Evolutionary conservation across 1,139 yeast species (phyloP).

Genomic region (Blastobotrys ciferrii): DNA sequence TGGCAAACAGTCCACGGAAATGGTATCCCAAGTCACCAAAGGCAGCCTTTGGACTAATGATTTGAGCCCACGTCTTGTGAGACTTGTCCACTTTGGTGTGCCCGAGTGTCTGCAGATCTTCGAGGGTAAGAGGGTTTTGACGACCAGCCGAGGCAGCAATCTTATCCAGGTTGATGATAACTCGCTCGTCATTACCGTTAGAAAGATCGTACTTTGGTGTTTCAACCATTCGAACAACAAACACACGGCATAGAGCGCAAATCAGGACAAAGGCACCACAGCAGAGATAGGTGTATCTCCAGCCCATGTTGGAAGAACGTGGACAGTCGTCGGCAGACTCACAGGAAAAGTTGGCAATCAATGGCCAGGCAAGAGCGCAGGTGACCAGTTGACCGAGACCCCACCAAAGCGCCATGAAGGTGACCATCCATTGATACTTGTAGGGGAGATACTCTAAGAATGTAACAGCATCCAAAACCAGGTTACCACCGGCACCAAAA

Average conservation of each 20-base stretch:
- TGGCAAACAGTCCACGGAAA: conserved; percentile 40
- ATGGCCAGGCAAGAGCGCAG: conserved; percentile 53
- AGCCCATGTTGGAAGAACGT: conserved; percentile 50
- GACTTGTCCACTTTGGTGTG: conserved; percentile 16
- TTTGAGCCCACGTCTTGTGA: conserved; percentile 12
- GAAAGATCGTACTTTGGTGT: conserved; percentile 57
- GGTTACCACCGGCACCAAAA: conserved; percentile 50
- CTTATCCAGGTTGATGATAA: conserved; percentile 24
- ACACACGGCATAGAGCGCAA: conserved; percentile 49
- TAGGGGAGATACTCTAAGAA: conserved; percentile 57
- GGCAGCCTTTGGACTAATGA: conserved; percentile 17
- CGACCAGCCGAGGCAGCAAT: conserved; percentile 26
- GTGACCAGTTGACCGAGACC: conserved; percentile 61
- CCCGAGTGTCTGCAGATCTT: conserved; percentile 45
- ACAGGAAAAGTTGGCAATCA: conserved; percentile 51
- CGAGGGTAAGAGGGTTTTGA: conserved; percentile 34
- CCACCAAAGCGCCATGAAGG: conserved; percentile 60
- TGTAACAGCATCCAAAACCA: conserved; percentile 58
- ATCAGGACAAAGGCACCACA: conserved; percentile 53
- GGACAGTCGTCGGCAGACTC: conserved; percentile 41
- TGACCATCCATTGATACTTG: conserved; percentile 51
- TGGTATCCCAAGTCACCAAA: conserved; percentile 17
- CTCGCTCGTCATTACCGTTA: conserved; percentile 53
- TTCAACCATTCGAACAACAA: conserved; percentile 49
- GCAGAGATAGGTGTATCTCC: conserved; percentile 57